Percentiles rank a stretch among this genome's conserved stretches.
These are phyloP conservation scores for Apiotrichum laibachii DNA, from an alignment of 1,284 basidiomycete species.

Conservation along the genomic window DNA sequence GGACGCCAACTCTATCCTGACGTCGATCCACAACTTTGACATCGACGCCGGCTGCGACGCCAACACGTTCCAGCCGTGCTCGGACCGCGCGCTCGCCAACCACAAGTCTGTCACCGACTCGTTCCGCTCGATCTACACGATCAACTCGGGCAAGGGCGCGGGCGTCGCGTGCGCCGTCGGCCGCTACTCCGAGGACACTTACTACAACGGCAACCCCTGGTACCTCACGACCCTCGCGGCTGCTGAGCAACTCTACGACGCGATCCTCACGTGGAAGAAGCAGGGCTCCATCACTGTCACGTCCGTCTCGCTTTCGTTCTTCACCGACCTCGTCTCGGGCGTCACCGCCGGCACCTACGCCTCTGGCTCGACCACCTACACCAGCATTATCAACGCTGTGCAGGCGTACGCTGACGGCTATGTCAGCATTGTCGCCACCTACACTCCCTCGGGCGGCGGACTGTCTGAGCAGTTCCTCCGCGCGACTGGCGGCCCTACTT, in stretches of 20 bases:
- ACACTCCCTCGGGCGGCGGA: neutral
- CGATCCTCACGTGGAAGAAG: constrained; percentile 20
- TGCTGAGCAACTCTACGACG: constrained; percentile 48
- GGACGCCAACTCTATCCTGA: constrained; percentile 50
- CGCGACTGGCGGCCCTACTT: constrained; percentile 8
- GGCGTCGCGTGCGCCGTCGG: constrained; percentile 50
- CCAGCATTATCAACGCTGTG: neutral
- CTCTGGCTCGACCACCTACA: neutral
- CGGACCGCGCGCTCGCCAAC: constrained; percentile 18
- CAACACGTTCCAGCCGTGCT: constrained; percentile 34
- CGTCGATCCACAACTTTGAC: constrained; percentile 39
- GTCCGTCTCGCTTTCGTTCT: neutral
- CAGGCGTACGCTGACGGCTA: neutral
- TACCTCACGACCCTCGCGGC: constrained; percentile 50
- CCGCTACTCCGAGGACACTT: constrained; percentile 54
- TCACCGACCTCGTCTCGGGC: neutral
- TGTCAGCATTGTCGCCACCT: neutral
- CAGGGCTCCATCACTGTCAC: neutral
- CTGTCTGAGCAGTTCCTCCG: neutral
- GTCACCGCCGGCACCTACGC: neutral
- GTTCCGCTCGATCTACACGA: constrained; percentile 47
- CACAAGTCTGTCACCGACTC: constrained; percentile 23
- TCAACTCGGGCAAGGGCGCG: constrained; percentile 42
- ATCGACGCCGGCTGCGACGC: constrained; percentile 28
- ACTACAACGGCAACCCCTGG: constrained; percentile 55